Evolutionary conservation across 106 monocot genomes (phyloP).

Genomic region (Triglochin maritima): DNA sequence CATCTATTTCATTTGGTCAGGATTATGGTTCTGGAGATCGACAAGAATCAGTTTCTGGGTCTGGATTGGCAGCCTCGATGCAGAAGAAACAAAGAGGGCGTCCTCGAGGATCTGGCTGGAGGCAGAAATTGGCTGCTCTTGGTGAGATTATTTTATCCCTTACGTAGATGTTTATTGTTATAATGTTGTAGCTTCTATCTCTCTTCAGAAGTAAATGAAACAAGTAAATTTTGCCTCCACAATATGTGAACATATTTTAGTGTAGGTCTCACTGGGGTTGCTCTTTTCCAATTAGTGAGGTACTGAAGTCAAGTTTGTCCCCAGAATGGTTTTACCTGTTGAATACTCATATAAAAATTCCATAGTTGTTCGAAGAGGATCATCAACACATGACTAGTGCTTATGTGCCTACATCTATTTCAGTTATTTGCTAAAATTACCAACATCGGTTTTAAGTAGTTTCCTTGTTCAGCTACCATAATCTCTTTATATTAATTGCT

Average conservation of each 20-base stretch:
- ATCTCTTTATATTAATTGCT: too few relatives aligned
- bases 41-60: neutral
- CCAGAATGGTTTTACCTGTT: neutral
- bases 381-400: too few relatives aligned
- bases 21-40: neutral
- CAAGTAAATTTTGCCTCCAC: too few relatives aligned
- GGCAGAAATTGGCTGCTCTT: slow-evolving; percentile 49
- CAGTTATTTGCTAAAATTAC: too few relatives aligned
- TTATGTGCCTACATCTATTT: too few relatives aligned
- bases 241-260: neutral
- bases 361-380: too few relatives aligned
- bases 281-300: neutral
- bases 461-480: too few relatives aligned
- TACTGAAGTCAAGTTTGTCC: neutral
- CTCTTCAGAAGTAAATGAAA: neutral
- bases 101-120: slow-evolving; percentile 54
- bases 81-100: slow-evolving; percentile 7
- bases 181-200: neutral
- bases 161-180: neutral
- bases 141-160: slow-evolving; percentile 10
- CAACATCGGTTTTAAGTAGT: too few relatives aligned
- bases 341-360: neutral
- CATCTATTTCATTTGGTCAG: neutral
- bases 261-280: neutral
- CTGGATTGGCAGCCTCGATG: neutral